Conservation (phyloP, 129 eudicot genomes). For the Escallonia rubra region DNA sequence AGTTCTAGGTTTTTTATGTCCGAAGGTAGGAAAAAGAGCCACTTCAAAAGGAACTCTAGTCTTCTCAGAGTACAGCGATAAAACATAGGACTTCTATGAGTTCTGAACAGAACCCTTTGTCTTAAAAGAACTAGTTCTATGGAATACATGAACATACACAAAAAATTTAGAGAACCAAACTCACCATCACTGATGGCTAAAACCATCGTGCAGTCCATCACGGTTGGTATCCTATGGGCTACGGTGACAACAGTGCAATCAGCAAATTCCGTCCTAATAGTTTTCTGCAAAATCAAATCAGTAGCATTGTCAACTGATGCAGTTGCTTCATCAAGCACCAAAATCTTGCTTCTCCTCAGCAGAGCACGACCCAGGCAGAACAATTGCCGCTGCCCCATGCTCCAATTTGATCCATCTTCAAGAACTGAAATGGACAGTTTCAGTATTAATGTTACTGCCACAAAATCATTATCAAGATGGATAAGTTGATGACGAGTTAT, state of each 20-base stretch:
- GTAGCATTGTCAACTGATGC: conserved; percentile 89
- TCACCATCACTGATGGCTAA: conserved; percentile 81
- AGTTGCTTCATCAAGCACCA: conserved; percentile 96
- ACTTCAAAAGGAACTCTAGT: too few species aligned
- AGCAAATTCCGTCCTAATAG: conserved; percentile 79
- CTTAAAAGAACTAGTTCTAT: too few species aligned
- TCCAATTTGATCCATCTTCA: conserved; percentile 94
- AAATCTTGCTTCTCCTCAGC: conserved; percentile 69
- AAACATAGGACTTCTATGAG: too few species aligned
- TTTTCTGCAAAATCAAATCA: conserved; percentile 74
- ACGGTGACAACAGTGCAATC: conserved; percentile 89
- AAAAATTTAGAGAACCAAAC: conserved; percentile 6
- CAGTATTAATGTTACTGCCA: not conserved
- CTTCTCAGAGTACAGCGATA: too few species aligned
- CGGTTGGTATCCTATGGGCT: conserved; percentile 96
- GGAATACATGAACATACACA: too few species aligned
- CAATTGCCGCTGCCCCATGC: conserved; percentile 94
- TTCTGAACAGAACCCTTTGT: too few species aligned
- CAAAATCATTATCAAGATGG: not conserved
- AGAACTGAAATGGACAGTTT: conserved; percentile 39
- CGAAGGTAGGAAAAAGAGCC: too few species aligned
- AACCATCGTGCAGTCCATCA: conserved; percentile 91
- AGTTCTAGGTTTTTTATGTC: not conserved
- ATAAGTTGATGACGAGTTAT: not conserved
- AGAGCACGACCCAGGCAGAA: conserved; percentile 92